Base-by-base conservation (phyloP, 2,329 filamentous ascomycete species). In the Mycocentrospora acerina region DNA sequence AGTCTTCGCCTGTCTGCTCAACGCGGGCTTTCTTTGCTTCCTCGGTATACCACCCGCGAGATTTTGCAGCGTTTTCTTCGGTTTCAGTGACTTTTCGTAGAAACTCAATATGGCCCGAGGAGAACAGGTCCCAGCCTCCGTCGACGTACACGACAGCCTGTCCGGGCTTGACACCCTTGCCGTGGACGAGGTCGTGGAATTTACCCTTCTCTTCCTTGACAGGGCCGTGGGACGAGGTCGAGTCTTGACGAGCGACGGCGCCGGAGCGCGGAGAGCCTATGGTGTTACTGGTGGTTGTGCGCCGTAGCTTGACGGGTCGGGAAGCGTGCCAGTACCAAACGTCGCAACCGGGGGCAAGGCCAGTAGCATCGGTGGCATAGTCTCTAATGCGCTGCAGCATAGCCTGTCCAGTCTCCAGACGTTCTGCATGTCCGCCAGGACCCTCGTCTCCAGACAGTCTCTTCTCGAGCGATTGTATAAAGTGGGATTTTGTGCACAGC, bases 21-120 rank as follows among this genome's bases (percentile, higher is more conserved):
- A 81, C 66, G 36, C 89, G 77, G 69, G 85, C 78, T 34, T 80
- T 71, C 17, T 76, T 74, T 1, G 82, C 80, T 42, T 83, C 78
- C 30, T 83, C 74, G 2, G 78, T 77, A 60, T 84, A 90, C 89
- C 90, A 95, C 6, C 86, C 88, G 4, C 81, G 77, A 30, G 78
- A 65, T 31, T 72, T 74, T 4, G 84, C 90, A 33, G 83, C 73
- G 38, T 80, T 75, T 55, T 89, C 81, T 68, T 97, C 91, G 0
- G 78, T 74, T 48, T 84, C 72, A 7, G 85, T 76, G 3, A 98
- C 91, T 27, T 80, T 78, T 31, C 85, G 82, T 37, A 98, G 77
- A 55, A 98, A 98, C 64, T 95, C 90, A 55, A 98, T 97, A 65
- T 98, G 93, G 0, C 93, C 93, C 32, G 89, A 95, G 1, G 88